Percentiles rank a stretch among this genome's conserved stretches.
phyloP scores from a whole-genome alignment of 2,329 filamentous ascomycete species.

The Immersiporthe knoxdaviesiana region DNA sequence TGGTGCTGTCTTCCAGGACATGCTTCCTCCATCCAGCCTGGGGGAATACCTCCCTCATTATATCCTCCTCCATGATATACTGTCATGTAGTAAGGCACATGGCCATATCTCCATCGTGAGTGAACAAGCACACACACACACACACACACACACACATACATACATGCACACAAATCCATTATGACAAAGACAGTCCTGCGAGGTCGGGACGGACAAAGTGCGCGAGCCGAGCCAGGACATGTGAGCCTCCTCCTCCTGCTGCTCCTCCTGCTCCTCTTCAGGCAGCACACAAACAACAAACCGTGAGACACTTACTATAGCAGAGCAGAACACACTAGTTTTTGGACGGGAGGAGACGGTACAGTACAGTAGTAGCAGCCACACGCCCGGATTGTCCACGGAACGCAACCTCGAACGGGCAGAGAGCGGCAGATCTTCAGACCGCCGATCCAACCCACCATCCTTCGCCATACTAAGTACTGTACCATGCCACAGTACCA shows the following conservation, averaged over 20 bases:
- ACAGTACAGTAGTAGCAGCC: no score
- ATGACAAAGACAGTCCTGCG: not conserved
- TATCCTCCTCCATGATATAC: not conserved
- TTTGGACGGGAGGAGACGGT: no score
- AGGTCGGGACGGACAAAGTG: not conserved
- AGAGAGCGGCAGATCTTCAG: no score
- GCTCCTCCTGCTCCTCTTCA: no score
- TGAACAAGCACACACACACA: no score
- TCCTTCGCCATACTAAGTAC: not conserved
- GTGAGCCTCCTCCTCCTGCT: no score
- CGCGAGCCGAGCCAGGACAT: not conserved
- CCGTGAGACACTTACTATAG: not conserved
- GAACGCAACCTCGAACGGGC: not conserved
- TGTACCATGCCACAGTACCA: no score
- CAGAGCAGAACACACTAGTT: not conserved
- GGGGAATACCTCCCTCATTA: not conserved
- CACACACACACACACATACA: no score
- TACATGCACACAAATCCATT: not conserved
- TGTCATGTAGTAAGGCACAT: not conserved
- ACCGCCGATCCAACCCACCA: not conserved
- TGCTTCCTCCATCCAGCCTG: not conserved
- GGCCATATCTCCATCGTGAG: not conserved
- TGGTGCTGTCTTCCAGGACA: not conserved
- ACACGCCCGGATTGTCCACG: not conserved
- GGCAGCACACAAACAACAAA: not conserved